These are phyloP conservation scores for Barbarea vulgaris DNA, from an alignment of 345 rosid species.

Conservation along the genomic window DNA sequence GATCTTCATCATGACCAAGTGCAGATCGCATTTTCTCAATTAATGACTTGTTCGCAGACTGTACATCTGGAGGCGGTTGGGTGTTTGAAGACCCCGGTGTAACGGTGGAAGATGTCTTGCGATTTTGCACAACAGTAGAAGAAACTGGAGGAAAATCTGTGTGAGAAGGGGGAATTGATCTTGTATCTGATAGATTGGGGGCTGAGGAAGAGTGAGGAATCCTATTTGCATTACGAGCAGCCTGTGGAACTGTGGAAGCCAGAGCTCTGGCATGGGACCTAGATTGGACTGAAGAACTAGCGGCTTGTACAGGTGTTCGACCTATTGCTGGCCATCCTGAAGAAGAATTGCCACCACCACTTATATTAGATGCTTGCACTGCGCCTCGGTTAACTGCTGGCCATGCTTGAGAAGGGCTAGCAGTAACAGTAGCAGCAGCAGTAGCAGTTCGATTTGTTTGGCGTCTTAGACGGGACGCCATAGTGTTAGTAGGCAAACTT, in stretches of 20 bases:
- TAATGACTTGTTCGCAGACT: slow-evolving; percentile 76
- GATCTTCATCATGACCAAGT: slow-evolving; percentile 68
- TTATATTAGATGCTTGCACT: slow-evolving; percentile 40
- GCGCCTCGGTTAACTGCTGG: slow-evolving; percentile 49
- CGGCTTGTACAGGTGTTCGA: slow-evolving; percentile 41
- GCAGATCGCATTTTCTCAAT: slow-evolving; percentile 80
- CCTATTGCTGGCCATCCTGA: slow-evolving; percentile 69
- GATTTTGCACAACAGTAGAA: slow-evolving; percentile 41
- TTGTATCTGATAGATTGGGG: slow-evolving; percentile 59
- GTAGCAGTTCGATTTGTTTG: slow-evolving; percentile 45
- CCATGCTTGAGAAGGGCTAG: slow-evolving; percentile 64
- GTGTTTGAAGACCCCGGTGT: slow-evolving; percentile 26
- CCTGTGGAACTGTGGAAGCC: slow-evolving; percentile 38
- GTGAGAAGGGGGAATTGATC: slow-evolving; percentile 40
- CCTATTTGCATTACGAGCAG: slow-evolving; percentile 43
- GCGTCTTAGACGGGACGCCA: slow-evolving; percentile 71
- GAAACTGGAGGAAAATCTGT: slow-evolving; percentile 87
- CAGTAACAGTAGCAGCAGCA: background rate
- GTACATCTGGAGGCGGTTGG: slow-evolving; percentile 55
- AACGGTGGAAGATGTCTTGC: slow-evolving; percentile 40
- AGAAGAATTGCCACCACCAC: slow-evolving; percentile 38
- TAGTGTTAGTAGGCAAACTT: slow-evolving; percentile 50
- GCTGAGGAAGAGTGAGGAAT: slow-evolving; percentile 71
- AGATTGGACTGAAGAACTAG: slow-evolving; percentile 41
- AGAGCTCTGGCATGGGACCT: slow-evolving; percentile 27